phyloP scores from a whole-genome alignment of 768 basidiomycete genomes.

The Leucogyrophana mollusca region DNA sequence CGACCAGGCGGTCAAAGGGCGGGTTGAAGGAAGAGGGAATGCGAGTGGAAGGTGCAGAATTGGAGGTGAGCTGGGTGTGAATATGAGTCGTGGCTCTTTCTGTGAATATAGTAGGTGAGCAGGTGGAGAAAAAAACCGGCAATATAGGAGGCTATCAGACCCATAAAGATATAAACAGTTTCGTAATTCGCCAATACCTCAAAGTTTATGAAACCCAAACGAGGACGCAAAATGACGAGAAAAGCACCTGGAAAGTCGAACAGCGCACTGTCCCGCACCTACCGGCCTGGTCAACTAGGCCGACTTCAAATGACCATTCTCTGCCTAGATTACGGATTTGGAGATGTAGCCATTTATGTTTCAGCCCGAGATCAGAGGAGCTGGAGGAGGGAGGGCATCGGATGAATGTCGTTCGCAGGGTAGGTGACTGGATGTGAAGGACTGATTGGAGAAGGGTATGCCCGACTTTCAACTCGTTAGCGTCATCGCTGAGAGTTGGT shows the following conservation, averaged over 20 bases:
- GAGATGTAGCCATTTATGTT: slow-evolving; percentile 72
- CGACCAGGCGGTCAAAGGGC: slow-evolving; percentile 66
- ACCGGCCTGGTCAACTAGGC: slow-evolving; percentile 62
- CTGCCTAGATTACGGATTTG: slow-evolving; percentile 68
- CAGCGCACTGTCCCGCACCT: slow-evolving; percentile 60
- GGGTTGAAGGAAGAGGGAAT: slow-evolving; percentile 56
- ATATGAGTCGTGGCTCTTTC: slow-evolving; percentile 55
- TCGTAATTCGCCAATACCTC: too few species aligned
- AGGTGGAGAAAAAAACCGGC: neutral
- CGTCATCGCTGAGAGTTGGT: slow-evolving; percentile 31
- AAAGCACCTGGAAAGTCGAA: slow-evolving; percentile 77
- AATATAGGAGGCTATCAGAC: too few species aligned
- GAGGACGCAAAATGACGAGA: neutral
- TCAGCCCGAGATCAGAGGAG: slow-evolving; percentile 48
- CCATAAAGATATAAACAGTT: too few species aligned
- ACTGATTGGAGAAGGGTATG: slow-evolving; percentile 59
- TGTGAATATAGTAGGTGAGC: slow-evolving; percentile 25
- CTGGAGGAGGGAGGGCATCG: slow-evolving; percentile 48
- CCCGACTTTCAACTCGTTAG: slow-evolving; percentile 30
- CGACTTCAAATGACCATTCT: slow-evolving; percentile 77
- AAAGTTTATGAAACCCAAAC: too few species aligned
- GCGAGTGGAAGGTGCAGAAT: slow-evolving; percentile 70
- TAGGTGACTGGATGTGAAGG: slow-evolving; percentile 79
- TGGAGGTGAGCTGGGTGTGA: slow-evolving; percentile 39
- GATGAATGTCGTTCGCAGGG: slow-evolving; percentile 64